Conservation (phyloP, 352 stramenopile species). For the Phytophthora niederhauseri region DNA sequence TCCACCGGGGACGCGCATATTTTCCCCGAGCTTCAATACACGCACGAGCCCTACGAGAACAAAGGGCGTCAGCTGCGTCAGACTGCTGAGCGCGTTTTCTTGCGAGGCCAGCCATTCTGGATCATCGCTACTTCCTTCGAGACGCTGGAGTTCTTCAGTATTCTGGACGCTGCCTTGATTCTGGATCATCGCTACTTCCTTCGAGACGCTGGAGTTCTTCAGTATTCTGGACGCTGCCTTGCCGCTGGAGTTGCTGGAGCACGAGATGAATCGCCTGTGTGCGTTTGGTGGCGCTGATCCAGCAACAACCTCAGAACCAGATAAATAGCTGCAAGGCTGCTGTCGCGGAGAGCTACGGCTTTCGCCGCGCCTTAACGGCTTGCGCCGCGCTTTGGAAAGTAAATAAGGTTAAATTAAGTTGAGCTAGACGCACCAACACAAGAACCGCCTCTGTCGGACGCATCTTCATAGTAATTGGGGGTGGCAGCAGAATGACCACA, state of each 20-base stretch:
- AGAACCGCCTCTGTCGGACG: background rate
- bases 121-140: slow-evolving; percentile 58
- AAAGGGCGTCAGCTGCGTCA: slow-evolving; percentile 42
- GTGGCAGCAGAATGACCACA: background rate
- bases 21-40: slow-evolving; percentile 35
- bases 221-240: slow-evolving; percentile 43
- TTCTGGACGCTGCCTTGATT: slow-evolving; percentile 43
- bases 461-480: background rate
- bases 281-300: slow-evolving; percentile 39
- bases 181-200: slow-evolving; percentile 56
- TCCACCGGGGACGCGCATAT: slow-evolving; percentile 50
- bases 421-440: background rate
- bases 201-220: slow-evolving; percentile 51
- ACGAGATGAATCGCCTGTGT: slow-evolving; percentile 49
- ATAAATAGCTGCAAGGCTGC: background rate
- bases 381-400: background rate
- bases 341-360: background rate
- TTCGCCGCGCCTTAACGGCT: too few relatives aligned
- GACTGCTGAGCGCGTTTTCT: slow-evolving; percentile 39
- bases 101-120: slow-evolving; percentile 38
- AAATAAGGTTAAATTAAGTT: slow-evolving; percentile 6
- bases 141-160: slow-evolving; percentile 44
- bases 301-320: slow-evolving; percentile 2
- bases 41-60: background rate
- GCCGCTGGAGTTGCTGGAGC: slow-evolving; percentile 42